These are phyloP conservation scores for Boletus barrowsii DNA, from an alignment of 768 basidiomycete genomes.

Conservation along the genomic window DNA sequence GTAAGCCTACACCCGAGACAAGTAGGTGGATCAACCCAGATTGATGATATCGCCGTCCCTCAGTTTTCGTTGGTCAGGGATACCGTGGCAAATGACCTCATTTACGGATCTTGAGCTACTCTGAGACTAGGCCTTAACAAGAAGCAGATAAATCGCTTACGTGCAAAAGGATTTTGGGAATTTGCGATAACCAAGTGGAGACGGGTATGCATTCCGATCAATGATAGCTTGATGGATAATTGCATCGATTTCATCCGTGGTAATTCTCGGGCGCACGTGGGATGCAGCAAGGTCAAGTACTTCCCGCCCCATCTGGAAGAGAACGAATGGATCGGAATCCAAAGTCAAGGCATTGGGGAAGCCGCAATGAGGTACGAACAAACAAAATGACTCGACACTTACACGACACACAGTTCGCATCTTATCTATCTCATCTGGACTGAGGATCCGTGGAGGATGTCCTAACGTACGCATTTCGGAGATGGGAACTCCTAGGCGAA, in stretches of 20 bases:
- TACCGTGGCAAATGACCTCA: constrained; percentile 96
- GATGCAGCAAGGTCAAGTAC: constrained; percentile 92
- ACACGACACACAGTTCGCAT: constrained; percentile 88
- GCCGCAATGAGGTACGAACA: background rate
- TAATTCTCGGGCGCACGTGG: constrained; percentile 83
- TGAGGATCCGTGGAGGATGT: constrained; percentile 63
- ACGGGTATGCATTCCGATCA: constrained; percentile 90
- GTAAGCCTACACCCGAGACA: constrained; percentile 11
- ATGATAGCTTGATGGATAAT: constrained; percentile 91
- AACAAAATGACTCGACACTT: constrained; percentile 32
- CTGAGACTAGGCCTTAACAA: constrained; percentile 1
- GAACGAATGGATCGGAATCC: background rate
- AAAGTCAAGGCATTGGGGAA: background rate
- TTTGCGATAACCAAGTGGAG: constrained; percentile 84
- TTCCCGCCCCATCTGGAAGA: constrained; percentile 74
- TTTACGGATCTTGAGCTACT: constrained; percentile 69
- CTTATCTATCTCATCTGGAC: constrained; percentile 74
- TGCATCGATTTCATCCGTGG: constrained; percentile 92
- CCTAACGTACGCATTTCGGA: constrained; percentile 58
- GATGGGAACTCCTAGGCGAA: constrained; percentile 50
- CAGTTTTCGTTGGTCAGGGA: constrained; percentile 81
- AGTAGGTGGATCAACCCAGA: constrained; percentile 54
- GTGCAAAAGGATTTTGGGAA: constrained; percentile 98
- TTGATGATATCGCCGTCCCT: constrained; percentile 96
- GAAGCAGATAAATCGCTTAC: constrained; percentile 43